These are phyloP conservation scores for Xylaria telfairii DNA, from an alignment of 495 filamentous ascomycete genomes.

Conservation along the genomic window DNA sequence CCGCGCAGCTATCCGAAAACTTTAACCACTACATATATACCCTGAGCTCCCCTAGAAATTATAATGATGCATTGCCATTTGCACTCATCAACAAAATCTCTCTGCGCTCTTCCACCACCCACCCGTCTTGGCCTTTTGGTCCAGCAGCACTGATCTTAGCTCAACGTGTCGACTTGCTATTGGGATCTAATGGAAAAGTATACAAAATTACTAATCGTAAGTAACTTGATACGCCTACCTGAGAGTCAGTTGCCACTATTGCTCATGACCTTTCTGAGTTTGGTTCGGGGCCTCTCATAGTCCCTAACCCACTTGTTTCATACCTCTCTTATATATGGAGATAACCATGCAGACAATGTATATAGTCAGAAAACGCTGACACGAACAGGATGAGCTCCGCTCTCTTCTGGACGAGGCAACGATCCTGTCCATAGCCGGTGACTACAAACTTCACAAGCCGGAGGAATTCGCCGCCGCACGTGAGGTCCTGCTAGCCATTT, in stretches of 20 bases:
- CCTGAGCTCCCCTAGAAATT: not conserved
- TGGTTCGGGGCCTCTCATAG: not conserved
- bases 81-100: slow-evolving; percentile 6
- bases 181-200: slow-evolving; percentile 28
- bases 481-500: slow-evolving; percentile 62
- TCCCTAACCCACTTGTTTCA: not conserved
- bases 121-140: slow-evolving; percentile 1
- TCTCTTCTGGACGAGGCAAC: slow-evolving; percentile 55
- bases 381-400: slow-evolving; percentile 35
- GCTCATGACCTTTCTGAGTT: not conserved
- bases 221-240: slow-evolving; percentile 1
- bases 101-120: slow-evolving; percentile 12
- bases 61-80: slow-evolving; percentile 18
- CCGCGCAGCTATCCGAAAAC: not conserved
- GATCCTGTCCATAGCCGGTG: slow-evolving; percentile 67
- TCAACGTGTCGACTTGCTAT: not conserved
- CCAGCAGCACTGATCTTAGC: not conserved
- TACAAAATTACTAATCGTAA: slow-evolving; percentile 30
- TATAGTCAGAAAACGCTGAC: slow-evolving; percentile 11
- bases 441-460: slow-evolving; percentile 63
- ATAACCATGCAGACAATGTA: not conserved
- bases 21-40: not conserved
- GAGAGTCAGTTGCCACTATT: not conserved
- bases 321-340: too few species aligned
- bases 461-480: slow-evolving; percentile 59